Evolutionary conservation across 805 yeast genomes (phyloP).

Genomic region (Saturnispora ahearnii): DNA sequence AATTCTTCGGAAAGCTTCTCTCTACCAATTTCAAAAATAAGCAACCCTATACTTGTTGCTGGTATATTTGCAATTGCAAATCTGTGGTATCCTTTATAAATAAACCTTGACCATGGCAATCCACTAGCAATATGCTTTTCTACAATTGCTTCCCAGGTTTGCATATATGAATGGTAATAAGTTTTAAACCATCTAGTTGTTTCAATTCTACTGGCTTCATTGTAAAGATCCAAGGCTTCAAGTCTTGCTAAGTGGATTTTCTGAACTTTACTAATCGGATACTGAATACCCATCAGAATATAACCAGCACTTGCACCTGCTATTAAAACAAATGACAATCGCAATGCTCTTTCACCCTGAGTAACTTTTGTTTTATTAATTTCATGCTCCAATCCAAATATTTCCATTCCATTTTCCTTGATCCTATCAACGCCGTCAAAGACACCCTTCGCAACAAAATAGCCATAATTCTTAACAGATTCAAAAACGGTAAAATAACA

Average conservation of each 20-base stretch:
- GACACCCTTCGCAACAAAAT: conserved; percentile 36
- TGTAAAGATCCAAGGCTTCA: conserved; percentile 67
- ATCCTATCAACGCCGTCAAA: conserved; percentile 28
- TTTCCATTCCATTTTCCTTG: conserved; percentile 3
- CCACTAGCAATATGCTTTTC: conserved; percentile 46
- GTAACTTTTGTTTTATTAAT: conserved; percentile 17
- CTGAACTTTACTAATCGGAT: conserved; percentile 75
- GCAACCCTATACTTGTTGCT: conserved; percentile 77
- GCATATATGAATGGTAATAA: conserved; percentile 68
- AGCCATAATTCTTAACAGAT: conserved; percentile 61
- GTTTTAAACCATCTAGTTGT: conserved; percentile 32
- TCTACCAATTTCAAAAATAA: conserved; percentile 78
- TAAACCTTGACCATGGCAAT: conserved; percentile 51
- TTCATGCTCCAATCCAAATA: conserved; percentile 20
- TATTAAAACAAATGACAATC: conserved; percentile 58
- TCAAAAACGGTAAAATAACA: conserved; percentile 77
- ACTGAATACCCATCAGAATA: conserved; percentile 67
- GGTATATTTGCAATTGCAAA: conserved; percentile 75
- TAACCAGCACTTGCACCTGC: conserved; percentile 89
- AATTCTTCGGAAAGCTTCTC: conserved; percentile 27
- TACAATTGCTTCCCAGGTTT: conserved; percentile 56
- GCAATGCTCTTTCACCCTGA: conserved; percentile 37
- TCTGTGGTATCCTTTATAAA: conserved; percentile 69
- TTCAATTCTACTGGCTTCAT: conserved; percentile 26
- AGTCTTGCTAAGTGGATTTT: conserved; percentile 68